A percentile compares a stretch with the other conserved stretches of the same genome.
These are phyloP conservation scores for Ogataea pilisensis DNA, from an alignment of 805 yeast species.

Conservation along the genomic window DNA sequence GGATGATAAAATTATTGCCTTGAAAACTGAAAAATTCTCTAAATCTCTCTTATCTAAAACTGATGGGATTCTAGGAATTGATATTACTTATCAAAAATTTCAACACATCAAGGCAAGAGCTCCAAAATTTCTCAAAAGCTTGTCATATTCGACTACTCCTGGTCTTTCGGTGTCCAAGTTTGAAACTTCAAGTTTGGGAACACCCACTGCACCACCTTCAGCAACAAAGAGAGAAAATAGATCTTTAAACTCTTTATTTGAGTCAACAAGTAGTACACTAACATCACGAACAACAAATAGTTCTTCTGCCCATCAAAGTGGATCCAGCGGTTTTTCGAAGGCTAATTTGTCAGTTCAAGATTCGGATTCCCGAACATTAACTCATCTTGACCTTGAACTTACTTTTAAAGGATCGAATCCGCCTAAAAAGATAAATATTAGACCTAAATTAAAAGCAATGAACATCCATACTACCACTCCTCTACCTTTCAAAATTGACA, in stretches of 20 bases:
- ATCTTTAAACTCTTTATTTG: too few species aligned
- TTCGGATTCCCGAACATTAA: neutral
- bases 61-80: neutral
- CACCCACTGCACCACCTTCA: too few species aligned
- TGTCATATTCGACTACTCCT: conserved; percentile 6
- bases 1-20: neutral
- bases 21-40: neutral
- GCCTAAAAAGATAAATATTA: neutral
- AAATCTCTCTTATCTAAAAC: conserved; percentile 3
- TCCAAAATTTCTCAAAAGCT: conserved; percentile 3
- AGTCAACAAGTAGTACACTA: neutral
- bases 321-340: too few species aligned
- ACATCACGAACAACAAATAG: neutral
- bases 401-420: conserved; percentile 1
- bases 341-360: too few species aligned
- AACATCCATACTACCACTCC: conserved; percentile 9
- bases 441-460: conserved; percentile 5
- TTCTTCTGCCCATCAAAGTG: too few species aligned
- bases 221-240: too few species aligned
- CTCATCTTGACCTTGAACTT: neutral
- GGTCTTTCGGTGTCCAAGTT: too few species aligned
- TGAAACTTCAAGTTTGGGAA: too few species aligned
- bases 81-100: neutral
- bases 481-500: conserved; percentile 38
- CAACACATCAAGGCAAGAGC: neutral